Base-by-base conservation (phyloP, 2,329 filamentous ascomycete genomes). In the Acephala macrosclerotiorum region DNA sequence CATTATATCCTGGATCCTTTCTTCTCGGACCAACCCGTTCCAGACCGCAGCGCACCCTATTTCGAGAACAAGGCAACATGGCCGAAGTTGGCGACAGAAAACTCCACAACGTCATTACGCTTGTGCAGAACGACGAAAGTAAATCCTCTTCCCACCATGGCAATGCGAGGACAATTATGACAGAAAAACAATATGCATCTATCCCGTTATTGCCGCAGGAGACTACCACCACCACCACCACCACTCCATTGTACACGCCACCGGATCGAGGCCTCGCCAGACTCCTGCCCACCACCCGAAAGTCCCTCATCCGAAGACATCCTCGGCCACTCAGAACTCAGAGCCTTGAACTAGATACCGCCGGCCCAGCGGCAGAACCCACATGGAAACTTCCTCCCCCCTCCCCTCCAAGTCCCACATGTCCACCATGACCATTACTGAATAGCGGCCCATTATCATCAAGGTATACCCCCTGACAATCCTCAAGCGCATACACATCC, bases 381-480 rank as follows among this genome's bases (percentile, higher is more conserved):
- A 25, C 49, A 53, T 53, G 49, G 49, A 53, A 53, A 53, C 18
- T 22, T 6, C 49, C 49, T n/a, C 3, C 49, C 25, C 3, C 26
- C 18, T 14, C 18, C 38, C 38, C n/a, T n/a, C n/a, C n/a, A n/a
- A n/a, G n/a, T n/a, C n/a, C n/a, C n/a, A n/a, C n/a, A n/a, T n/a
- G n/a, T 49, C 45, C 45, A 22, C 11, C 63, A 26, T 63, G 63
- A n/a, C 58, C 61, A 53, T 72, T 57, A 58, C 67, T 68, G 45
- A 75, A 76, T n/a, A 75, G 49, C 26, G 74, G 72, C 11, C 60
- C 65, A 36, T 66, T 61, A 42, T 70, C 66, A 26, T 72, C 70
- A n/a, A 70, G 58, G 47, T 70, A 71, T 16, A 74, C 73, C 14
- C 72, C 74, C 56, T 74, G 72, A 11, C 73, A 70, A 61, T 72